Base-by-base conservation (phyloP, 1,284 basidiomycete species). In the Cryptococcus deneoformans region DNA sequence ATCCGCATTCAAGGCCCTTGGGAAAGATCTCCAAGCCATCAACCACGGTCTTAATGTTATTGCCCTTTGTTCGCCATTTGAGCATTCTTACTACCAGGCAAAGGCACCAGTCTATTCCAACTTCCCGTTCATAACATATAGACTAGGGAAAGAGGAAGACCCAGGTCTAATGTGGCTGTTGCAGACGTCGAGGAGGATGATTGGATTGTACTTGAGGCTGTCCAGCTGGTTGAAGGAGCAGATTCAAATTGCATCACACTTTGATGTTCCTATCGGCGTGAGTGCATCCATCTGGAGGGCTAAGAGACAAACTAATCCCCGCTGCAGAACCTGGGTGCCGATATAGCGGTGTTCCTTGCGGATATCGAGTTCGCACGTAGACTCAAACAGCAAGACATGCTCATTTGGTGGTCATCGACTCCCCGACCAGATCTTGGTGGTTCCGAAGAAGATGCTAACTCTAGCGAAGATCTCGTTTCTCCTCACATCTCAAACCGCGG, bases 381-480 rank as follows among this genome's bases (percentile, higher is more conserved):
- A 24, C 79, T 99, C 47, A 80, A 86, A 52, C 86, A 87, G 55
- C 90, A 96, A 63, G 96, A 99, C 70, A 87, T 91, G 75, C 81
- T 98, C 2, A 80, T 99, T 1, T 99, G 96, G 96, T 99, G 96
- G 96, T 95, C 95, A 3, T 83, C 88, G 0, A 85, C 87, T 4
- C 86, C 89, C 39, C 83, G 84, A n/a, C 94, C 96, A 3, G 96
- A 99, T 77, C 82, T 99, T 0, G 96, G 96, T 45, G 96, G 96
- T 2, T 84, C 88, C 50, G 93, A 99, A 72, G 86, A 91, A 51
- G 96, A 99, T 73, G 83, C 84, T 45, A 83, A 89, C 51, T 84
- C 85, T 1, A 69, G 73, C 46, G 92, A 93, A 61, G 90, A 92
- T 50, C 79, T 92, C n/a, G 84, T 86, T 5, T 87, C 86, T 55